Conservation (phyloP, 2,329 filamentous ascomycete genomes). For the Cryphonectria radicalis region DNA sequence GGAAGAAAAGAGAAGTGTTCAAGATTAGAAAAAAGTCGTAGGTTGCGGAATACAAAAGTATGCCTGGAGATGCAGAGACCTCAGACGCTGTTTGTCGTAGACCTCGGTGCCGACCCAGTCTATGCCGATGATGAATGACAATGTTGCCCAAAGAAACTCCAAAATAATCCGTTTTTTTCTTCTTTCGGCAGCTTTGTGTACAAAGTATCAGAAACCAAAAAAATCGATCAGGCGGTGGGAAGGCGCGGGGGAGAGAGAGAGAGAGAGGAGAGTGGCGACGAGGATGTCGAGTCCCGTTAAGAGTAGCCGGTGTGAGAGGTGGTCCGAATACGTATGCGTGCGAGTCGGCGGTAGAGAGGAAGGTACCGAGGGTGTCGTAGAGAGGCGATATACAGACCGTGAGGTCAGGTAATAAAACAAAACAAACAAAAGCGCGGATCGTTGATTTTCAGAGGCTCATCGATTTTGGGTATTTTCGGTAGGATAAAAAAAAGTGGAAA, state of each 20-base stretch:
- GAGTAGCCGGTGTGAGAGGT: neutral
- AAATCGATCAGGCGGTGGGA: conserved; percentile 6
- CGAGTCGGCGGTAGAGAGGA: conserved; percentile 26
- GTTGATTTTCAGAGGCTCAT: conserved; percentile 53
- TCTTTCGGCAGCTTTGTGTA: conserved; percentile 26
- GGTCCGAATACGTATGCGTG: conserved; percentile 4
- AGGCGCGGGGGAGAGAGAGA: conserved; percentile 7
- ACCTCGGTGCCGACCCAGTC: conserved; percentile 24
- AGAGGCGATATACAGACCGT: conserved; percentile 28
- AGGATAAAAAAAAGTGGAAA: conserved; percentile 40
- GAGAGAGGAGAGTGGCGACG: neutral
- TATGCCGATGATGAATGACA: conserved; percentile 31
- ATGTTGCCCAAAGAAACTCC: conserved; percentile 25
- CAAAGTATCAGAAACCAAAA: conserved; percentile 6
- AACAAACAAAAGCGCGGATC: conserved; percentile 44
- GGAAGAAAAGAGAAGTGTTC: conserved; percentile 28
- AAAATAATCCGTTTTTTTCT: conserved; percentile 16
- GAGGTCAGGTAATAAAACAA: conserved; percentile 29
- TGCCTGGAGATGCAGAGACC: conserved; percentile 36
- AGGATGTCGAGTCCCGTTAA: neutral
- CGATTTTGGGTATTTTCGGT: conserved; percentile 42
- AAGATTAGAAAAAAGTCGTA: conserved; percentile 32
- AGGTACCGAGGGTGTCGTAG: conserved; percentile 28
- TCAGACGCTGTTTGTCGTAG: conserved; percentile 25
- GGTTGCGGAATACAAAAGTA: conserved; percentile 34